phyloP scores from a whole-genome alignment of 2,329 filamentous ascomycete species.

The Epichloe bromicola region DNA sequence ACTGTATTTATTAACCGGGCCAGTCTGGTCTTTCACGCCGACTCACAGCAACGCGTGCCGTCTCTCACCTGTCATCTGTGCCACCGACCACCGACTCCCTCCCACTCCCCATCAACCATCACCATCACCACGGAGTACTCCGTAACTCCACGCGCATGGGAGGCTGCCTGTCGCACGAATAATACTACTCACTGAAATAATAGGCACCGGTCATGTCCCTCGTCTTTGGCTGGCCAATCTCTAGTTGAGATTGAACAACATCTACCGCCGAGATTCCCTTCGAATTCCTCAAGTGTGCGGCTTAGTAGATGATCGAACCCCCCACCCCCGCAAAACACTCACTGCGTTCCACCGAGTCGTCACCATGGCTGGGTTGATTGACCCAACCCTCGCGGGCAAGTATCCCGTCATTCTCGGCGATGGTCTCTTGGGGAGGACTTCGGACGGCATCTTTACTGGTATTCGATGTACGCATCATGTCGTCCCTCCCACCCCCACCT shows the following conservation, averaged over 20 bases:
- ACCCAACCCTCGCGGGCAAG: slow-evolving; percentile 46
- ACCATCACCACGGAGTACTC: not conserved
- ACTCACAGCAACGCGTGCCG: too few species aligned
- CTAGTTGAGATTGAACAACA: too few species aligned
- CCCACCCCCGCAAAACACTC: not conserved
- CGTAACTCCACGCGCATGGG: not conserved
- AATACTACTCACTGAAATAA: too few species aligned
- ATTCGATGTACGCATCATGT: slow-evolving; percentile 39
- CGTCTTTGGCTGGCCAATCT: not conserved
- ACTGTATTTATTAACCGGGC: too few species aligned
- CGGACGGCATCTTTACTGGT: slow-evolving; percentile 46
- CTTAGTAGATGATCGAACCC: not conserved
- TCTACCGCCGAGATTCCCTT: not conserved
- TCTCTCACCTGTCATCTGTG: too few species aligned
- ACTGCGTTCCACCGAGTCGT: not conserved
- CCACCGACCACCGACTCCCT: not conserved
- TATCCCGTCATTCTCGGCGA: slow-evolving; percentile 54
- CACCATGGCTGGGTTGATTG: slow-evolving; percentile 31
- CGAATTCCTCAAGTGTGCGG: not conserved
- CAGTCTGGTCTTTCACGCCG: too few species aligned
- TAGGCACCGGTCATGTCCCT: not conserved
- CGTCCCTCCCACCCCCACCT: not conserved
- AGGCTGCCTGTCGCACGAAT: not conserved
- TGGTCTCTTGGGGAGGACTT: slow-evolving; percentile 40
- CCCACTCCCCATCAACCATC: not conserved